These are phyloP conservation scores for Pulveroboletus frians DNA, from an alignment of 768 basidiomycete species.

Conservation along the genomic window DNA sequence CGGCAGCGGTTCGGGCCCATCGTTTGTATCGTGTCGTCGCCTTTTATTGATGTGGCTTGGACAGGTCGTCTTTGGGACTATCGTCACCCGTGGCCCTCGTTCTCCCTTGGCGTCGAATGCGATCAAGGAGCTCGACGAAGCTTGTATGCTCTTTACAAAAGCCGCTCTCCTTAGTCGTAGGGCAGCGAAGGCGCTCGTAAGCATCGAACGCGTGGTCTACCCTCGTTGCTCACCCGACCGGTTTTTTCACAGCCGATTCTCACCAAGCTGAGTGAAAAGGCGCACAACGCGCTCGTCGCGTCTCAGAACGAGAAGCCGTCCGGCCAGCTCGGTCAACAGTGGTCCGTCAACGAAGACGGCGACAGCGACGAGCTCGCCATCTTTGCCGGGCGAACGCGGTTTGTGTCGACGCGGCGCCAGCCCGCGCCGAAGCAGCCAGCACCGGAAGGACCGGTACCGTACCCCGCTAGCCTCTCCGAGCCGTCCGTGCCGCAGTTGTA, in stretches of 20 bases:
- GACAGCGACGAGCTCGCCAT: slow-evolving; percentile 62
- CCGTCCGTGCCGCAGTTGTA: slow-evolving; percentile 7
- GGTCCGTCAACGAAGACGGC: slow-evolving; percentile 50
- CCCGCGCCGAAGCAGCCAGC: slow-evolving; percentile 17
- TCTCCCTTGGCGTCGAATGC: slow-evolving; percentile 64
- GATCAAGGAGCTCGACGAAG: slow-evolving; percentile 64
- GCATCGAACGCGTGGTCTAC: slow-evolving; percentile 11
- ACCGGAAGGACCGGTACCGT: neutral
- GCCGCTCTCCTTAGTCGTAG: slow-evolving; percentile 55
- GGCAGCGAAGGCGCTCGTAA: slow-evolving; percentile 60
- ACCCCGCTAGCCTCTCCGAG: neutral
- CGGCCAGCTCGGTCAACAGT: slow-evolving; percentile 34
- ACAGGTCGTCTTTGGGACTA: slow-evolving; percentile 74
- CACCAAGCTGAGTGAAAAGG: slow-evolving; percentile 59
- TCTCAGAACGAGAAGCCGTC: slow-evolving; percentile 35
- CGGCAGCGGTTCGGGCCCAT: slow-evolving; percentile 40
- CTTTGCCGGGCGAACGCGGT: slow-evolving; percentile 61
- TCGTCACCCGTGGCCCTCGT: slow-evolving; percentile 68
- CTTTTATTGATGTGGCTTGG: neutral
- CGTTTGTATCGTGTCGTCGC: neutral
- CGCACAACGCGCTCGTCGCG: slow-evolving; percentile 47
- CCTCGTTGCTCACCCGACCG: neutral
- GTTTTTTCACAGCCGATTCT: slow-evolving; percentile 44
- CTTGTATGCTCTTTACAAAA: slow-evolving; percentile 59
- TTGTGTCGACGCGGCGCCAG: slow-evolving; percentile 47